Conservation (phyloP, 352 stramenopile genomes). For the Pythium dissimile region DNA sequence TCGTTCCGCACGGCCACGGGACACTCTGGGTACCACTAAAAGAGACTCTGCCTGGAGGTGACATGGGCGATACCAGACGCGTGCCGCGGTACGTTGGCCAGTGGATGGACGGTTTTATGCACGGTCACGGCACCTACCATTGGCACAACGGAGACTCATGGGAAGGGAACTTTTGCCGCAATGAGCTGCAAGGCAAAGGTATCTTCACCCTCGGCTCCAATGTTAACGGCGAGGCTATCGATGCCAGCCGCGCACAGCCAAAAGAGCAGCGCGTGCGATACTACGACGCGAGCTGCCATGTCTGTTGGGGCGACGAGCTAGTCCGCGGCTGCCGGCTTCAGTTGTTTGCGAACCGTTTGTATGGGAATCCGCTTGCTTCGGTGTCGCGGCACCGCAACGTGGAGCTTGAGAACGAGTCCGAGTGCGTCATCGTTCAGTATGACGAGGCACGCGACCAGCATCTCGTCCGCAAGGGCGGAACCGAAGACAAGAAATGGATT, state of each 20-base stretch:
- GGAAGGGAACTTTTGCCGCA: constrained; percentile 51
- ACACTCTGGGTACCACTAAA: constrained; percentile 55
- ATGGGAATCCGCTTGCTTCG: constrained; percentile 32
- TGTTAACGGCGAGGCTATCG: constrained; percentile 1
- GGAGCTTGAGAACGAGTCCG: constrained; percentile 41
- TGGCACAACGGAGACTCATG: constrained; percentile 56
- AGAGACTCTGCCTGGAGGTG: constrained; percentile 14
- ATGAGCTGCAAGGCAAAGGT: constrained; percentile 62
- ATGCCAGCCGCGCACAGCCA: constrained; percentile 1
- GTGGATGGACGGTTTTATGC: constrained; percentile 60
- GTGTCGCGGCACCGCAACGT: constrained; percentile 35
- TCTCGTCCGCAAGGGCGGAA: constrained; percentile 39
- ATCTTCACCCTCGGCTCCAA: constrained; percentile 36
- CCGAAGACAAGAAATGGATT: constrained; percentile 42
- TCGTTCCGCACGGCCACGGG: constrained; percentile 51
- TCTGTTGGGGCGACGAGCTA: constrained; percentile 71
- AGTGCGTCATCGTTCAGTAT: constrained; percentile 45
- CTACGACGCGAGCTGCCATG: constrained; percentile 54
- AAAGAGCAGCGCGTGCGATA: constrained; percentile 39
- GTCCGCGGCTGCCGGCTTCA: constrained; percentile 40
- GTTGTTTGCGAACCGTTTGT: constrained; percentile 42
- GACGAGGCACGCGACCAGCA: constrained; percentile 39
- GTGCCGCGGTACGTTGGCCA: constrained; percentile 40
- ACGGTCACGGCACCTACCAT: constrained; percentile 52
- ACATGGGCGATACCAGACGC: constrained; percentile 40